A percentile compares a stretch with the other conserved stretches of the same genome.
These are phyloP conservation scores for Geranium rotundifolium DNA, from an alignment of 345 rosid species.

Conservation along the genomic window DNA sequence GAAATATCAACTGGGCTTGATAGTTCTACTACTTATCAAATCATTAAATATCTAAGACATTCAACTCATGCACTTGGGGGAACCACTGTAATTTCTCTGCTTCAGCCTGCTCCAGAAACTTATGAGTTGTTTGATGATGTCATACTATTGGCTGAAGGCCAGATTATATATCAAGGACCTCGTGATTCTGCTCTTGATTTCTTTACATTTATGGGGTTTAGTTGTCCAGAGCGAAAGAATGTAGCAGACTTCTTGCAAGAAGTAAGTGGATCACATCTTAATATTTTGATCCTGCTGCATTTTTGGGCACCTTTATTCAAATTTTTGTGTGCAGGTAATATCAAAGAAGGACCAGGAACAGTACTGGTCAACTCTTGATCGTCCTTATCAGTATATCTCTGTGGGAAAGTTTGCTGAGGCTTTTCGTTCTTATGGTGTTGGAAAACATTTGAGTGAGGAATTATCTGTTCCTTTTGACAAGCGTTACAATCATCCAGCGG, in stretches of 20 bases:
- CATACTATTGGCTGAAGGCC: conserved; percentile 85
- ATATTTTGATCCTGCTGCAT: conserved; percentile 8
- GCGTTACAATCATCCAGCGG: conserved; percentile 85
- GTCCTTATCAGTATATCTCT: conserved; percentile 67
- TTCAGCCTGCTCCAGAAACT: conserved; percentile 96
- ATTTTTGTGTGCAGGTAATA: conserved; percentile 42
- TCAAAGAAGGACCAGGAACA: conserved; percentile 95
- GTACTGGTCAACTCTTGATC: conserved; percentile 73
- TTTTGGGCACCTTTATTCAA: conserved; percentile 6
- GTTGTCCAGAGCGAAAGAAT: conserved; percentile 86
- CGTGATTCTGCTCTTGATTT: conserved; percentile 62
- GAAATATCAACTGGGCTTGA: conserved; percentile 97
- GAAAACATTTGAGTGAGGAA: conserved; percentile 48
- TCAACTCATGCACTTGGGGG: conserved; percentile 76
- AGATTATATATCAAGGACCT: conserved; percentile 88
- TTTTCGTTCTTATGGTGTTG: conserved; percentile 46
- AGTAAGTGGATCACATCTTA: conserved; percentile 34
- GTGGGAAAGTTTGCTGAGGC: conserved; percentile 84
- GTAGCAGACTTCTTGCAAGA: conserved; percentile 98
- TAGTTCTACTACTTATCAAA: conserved; percentile 88
- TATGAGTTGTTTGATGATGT: conserved; percentile 86
- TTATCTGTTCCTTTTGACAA: conserved; percentile 69
- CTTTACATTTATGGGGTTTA: conserved; percentile 71
- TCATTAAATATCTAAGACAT: conserved; percentile 77
- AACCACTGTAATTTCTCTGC: conserved; percentile 74